Evolutionary conservation across 2,329 filamentous ascomycete genomes (phyloP).

Genomic region (Colletotrichum shisoi): DNA sequence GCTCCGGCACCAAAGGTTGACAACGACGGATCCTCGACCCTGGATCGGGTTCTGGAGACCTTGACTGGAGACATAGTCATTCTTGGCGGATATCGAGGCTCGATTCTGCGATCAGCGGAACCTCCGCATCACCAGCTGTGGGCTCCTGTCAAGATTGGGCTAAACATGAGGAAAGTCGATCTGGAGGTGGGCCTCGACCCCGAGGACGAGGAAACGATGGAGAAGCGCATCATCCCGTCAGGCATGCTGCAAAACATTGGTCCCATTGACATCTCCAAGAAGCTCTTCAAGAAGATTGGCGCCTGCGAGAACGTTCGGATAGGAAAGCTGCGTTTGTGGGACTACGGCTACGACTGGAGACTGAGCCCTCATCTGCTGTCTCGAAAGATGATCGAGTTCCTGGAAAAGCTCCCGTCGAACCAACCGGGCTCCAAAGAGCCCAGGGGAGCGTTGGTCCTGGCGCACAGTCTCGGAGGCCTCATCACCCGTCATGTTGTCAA

Average conservation of each 20-base stretch:
- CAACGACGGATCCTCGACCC: constrained; percentile 44
- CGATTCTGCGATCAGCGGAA: constrained; percentile 83
- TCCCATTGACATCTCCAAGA: constrained; percentile 85
- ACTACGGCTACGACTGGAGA: constrained; percentile 96
- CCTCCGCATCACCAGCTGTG: constrained; percentile 86
- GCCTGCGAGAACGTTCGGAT: constrained; percentile 75
- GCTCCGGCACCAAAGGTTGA: constrained; percentile 40
- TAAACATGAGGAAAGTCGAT: constrained; percentile 91
- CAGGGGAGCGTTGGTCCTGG: constrained; percentile 79
- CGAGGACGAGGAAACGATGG: constrained; percentile 84
- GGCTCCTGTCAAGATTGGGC: constrained; percentile 91
- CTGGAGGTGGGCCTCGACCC: constrained; percentile 83
- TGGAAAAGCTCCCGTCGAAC: constrained; percentile 80
- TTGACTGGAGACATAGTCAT: constrained; percentile 87
- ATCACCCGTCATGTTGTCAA: constrained; percentile 91
- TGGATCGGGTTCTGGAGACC: constrained; percentile 68
- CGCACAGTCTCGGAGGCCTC: constrained; percentile 86
- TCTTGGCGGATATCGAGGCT: constrained; percentile 89
- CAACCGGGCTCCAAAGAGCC: constrained; percentile 67
- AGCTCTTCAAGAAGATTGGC: constrained; percentile 79
- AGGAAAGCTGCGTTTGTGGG: constrained; percentile 79
- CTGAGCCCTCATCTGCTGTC: constrained; percentile 82
- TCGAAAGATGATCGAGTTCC: constrained; percentile 72
- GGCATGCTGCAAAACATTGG: constrained; percentile 93
- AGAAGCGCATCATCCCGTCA: constrained; percentile 81